Percentiles rank a stretch among this genome's conserved stretches.
phyloP scores from a whole-genome alignment of 495 filamentous ascomycete species.

The Parathielavia appendiculata region DNA sequence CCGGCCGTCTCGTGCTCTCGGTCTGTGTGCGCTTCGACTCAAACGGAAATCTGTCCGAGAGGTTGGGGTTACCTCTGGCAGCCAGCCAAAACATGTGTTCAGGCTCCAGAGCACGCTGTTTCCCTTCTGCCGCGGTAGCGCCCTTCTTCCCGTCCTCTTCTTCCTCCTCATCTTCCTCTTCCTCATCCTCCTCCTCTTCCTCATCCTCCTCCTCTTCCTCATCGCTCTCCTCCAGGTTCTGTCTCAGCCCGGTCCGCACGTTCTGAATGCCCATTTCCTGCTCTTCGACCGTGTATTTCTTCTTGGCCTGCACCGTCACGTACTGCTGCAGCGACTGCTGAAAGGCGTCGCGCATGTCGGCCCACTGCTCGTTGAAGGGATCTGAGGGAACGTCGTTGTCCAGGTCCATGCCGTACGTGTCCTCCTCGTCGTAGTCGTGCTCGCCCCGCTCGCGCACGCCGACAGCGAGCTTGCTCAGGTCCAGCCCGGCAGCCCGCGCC shows the following conservation, averaged over 20 bases:
- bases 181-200: conserved; percentile 51
- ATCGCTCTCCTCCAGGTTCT: conserved; percentile 52
- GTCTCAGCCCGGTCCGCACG: conserved; percentile 62
- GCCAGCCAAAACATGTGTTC: conserved; percentile 32
- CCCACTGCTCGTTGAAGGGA: conserved; percentile 40
- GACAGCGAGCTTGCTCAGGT: conserved; percentile 20
- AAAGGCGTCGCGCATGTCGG: conserved; percentile 38
- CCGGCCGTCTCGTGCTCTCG: background rate
- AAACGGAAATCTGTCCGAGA: conserved; percentile 27
- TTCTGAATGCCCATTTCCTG: conserved; percentile 59
- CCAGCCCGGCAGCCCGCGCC: conserved; percentile 23
- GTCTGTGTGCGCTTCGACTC: conserved; percentile 15
- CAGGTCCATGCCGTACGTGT: conserved; percentile 25
- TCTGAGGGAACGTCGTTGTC: conserved; percentile 35
- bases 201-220: conserved; percentile 52
- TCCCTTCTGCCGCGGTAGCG: background rate
- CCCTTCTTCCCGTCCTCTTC: conserved; percentile 33
- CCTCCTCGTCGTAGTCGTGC: conserved; percentile 28
- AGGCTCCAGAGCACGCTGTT: conserved; percentile 16
- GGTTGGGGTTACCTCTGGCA: conserved; percentile 33
- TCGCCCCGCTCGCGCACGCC: conserved; percentile 15
- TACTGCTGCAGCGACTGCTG: conserved; percentile 36
- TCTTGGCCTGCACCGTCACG: conserved; percentile 45
- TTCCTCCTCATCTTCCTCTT: conserved; percentile 44
- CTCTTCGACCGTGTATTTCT: conserved; percentile 64